phyloP scores from a whole-genome alignment of 805 yeast species.

The Maudiozyma serrabonitensis region DNA sequence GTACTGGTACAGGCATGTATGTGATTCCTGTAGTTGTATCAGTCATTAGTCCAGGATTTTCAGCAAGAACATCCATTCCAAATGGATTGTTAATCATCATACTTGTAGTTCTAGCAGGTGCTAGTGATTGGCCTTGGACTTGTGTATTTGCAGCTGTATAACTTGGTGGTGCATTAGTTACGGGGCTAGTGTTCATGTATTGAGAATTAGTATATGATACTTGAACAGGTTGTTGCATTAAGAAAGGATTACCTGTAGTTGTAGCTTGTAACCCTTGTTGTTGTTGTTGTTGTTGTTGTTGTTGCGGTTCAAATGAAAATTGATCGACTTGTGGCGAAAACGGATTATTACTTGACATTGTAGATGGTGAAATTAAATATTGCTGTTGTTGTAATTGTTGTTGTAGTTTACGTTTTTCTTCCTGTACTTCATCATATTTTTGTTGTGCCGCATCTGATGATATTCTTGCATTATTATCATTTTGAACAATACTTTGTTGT shows the following conservation, averaged over 20 bases:
- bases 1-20: constrained; percentile 10
- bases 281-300: constrained; percentile 6
- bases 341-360: constrained; percentile 25
- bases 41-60: background rate
- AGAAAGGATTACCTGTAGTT: constrained; percentile 16
- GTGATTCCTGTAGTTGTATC: constrained; percentile 4
- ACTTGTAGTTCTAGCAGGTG: background rate
- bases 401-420: constrained; percentile 24
- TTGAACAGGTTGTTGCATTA: constrained; percentile 12
- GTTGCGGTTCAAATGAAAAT: constrained; percentile 16
- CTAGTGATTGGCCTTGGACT: background rate
- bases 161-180: constrained; percentile 19
- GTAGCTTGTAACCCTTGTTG: constrained; percentile 13
- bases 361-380: constrained; percentile 20
- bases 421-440: constrained; percentile 26
- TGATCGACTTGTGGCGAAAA: constrained; percentile 21
- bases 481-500: background rate
- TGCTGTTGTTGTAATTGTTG: constrained; percentile 26
- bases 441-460: constrained; percentile 14
- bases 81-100: background rate
- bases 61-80: background rate
- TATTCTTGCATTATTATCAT: background rate
- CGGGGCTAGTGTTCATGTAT: constrained; percentile 1
- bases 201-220: constrained; percentile 1
- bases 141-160: background rate